Evolutionary conservation across 495 filamentous ascomycete species (phyloP).

Genomic region (Aspergillus coremiiformis): DNA sequence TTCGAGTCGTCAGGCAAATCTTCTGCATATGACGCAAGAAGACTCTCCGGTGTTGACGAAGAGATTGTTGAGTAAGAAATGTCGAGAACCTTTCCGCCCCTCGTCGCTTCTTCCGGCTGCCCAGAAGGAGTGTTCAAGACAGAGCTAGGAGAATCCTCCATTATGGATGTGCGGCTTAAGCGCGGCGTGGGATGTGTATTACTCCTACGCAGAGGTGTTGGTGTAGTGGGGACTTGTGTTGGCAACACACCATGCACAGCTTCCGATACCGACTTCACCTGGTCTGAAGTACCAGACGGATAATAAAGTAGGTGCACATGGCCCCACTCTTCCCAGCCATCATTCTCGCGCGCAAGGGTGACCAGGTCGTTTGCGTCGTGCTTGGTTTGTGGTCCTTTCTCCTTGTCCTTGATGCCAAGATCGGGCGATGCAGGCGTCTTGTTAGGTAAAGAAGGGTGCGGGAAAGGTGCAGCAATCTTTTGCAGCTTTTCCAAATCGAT

Average conservation of each 20-base stretch:
- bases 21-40: slow-evolving; percentile 54
- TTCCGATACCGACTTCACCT: slow-evolving; percentile 22
- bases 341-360: slow-evolving; percentile 52
- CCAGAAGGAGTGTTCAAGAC: slow-evolving; percentile 19
- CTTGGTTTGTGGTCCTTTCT: slow-evolving; percentile 49
- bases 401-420: slow-evolving; percentile 61
- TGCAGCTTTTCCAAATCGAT: slow-evolving; percentile 86
- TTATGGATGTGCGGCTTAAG: slow-evolving; percentile 37
- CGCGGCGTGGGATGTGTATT: slow-evolving; percentile 50
- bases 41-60: slow-evolving; percentile 53
- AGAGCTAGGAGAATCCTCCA: slow-evolving; percentile 46
- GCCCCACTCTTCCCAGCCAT: slow-evolving; percentile 61
- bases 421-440: slow-evolving; percentile 36
- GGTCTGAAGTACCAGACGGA: slow-evolving; percentile 28
- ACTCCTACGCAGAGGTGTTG: slow-evolving; percentile 43
- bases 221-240: slow-evolving; percentile 36
- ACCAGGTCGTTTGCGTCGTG: slow-evolving; percentile 68
- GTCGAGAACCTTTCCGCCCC: slow-evolving; percentile 58
- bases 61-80: slow-evolving; percentile 59
- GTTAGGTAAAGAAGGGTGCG: slow-evolving; percentile 49
- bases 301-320: slow-evolving; percentile 62
- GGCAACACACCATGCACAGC: slow-evolving; percentile 20
- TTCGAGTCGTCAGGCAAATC: slow-evolving; percentile 64
- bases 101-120: slow-evolving; percentile 32
- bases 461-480: slow-evolving; percentile 74